Base-by-base conservation (phyloP, 2,329 filamentous ascomycete genomes). In the Fusarium udum region DNA sequence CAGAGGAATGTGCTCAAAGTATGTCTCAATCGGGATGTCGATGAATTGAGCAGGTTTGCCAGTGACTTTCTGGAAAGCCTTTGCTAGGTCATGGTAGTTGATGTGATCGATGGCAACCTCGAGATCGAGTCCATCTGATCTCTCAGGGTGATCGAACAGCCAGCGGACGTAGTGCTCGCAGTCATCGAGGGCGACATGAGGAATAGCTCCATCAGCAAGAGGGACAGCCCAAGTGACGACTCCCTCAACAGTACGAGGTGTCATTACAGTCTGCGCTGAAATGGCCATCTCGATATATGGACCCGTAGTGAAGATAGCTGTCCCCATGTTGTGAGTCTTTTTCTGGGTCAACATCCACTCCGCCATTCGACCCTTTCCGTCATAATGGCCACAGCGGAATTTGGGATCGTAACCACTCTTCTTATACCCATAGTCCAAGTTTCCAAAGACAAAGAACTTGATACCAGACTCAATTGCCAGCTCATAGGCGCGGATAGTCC, bases 331-430 rank as follows among this genome's bases (percentile, higher is more conserved):
- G 7, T 45, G 20, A 1, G 13, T 20, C 18, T 58, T 34, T 7
- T 31, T 64, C 74, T 86, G 84, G 26, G 77, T 75, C 12, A 85
- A 72, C n/a, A 87, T 81, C 83, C 82, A 85, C 65, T 86, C 81
- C 2, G 79, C 83, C 12, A 87, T 72, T 16, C 85, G 76, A 6
- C 85, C 85, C 73, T 87, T 86, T 8, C 79, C 81, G 66, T 85
- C 85, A 53, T 87, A 87, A 77, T 89, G 87, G 1, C 87, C 87
- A 4, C 78, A 77, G 15, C 85, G 82, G 61, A 84, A 85, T 45
- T 83, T 80, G 0, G 84, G 80, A 28, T 86, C 79, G 70, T 85
- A 89, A 0, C 83, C 84, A 32, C 81, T 78, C 72, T 86, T 84
- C 79, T 87, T 87, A 43, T 83, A 83, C 0, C 72, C 81, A 63